These are phyloP conservation scores for Kazachstania psychrophila DNA, from an alignment of 805 yeast genomes.

Conservation along the genomic window DNA sequence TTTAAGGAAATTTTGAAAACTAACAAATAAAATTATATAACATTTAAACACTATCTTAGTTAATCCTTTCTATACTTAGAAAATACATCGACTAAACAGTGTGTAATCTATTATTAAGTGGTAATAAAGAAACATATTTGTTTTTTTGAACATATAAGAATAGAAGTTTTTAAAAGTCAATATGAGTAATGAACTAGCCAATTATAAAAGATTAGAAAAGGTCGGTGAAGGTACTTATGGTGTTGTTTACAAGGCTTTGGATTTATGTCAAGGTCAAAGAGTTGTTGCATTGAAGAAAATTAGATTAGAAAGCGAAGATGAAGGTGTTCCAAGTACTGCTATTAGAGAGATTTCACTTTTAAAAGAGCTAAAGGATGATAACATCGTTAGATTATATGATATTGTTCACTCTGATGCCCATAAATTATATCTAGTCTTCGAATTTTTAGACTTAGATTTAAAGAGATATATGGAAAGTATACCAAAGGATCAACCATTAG, in stretches of 20 bases:
- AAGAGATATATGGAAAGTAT: constrained; percentile 89
- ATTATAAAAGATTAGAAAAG: constrained; percentile 89
- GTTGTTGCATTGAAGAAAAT: constrained; percentile 93
- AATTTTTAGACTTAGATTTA: constrained; percentile 85
- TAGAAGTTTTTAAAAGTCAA: too few species aligned
- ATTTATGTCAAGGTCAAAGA: constrained; percentile 73
- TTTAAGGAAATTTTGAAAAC: too few species aligned
- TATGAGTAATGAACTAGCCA: constrained; percentile 77
- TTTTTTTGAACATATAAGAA: too few species aligned
- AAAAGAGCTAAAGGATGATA: constrained; percentile 90
- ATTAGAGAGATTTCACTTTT: constrained; percentile 90
- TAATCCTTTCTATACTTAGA: too few species aligned
- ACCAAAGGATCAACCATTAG: constrained; percentile 81
- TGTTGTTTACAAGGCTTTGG: constrained; percentile 90
- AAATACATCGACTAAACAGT: too few species aligned
- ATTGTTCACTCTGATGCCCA: constrained; percentile 90
- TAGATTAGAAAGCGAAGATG: constrained; percentile 81
- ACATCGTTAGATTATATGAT: constrained; percentile 85
- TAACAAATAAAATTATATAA: too few species aligned
- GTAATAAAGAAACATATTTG: not conserved
- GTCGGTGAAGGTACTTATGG: constrained; percentile 98
- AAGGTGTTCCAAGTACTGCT: constrained; percentile 98
- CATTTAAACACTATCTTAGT: too few species aligned
- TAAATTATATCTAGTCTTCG: constrained; percentile 87
- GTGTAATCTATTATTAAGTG: not conserved